Percentiles rank a stretch among this genome's conserved stretches.
Conservation (phyloP, 306 rosid genomes). For the Cajanus cajan region DNA sequence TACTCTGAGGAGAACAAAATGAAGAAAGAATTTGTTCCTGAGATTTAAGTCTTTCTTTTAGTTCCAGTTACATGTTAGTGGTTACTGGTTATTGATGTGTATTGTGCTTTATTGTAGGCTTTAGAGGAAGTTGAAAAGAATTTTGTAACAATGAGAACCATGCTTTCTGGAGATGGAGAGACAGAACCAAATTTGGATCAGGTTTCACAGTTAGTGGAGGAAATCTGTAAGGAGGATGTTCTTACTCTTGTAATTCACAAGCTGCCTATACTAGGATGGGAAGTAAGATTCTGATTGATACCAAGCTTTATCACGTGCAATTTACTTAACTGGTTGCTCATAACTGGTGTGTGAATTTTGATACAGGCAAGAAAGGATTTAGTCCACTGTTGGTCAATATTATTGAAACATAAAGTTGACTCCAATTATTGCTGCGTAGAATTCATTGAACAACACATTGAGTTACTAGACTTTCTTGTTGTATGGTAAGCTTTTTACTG, state of each 20-base stretch:
- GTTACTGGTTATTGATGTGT: constrained; percentile 26
- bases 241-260: constrained; percentile 75
- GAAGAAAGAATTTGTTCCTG: neutral
- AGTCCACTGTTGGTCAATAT: constrained; percentile 77
- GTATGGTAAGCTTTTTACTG: constrained; percentile 63
- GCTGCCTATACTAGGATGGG: constrained; percentile 87
- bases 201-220: constrained; percentile 68
- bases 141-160: constrained; percentile 69
- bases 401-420: constrained; percentile 82
- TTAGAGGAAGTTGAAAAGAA: constrained; percentile 94
- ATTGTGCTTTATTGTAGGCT: constrained; percentile 52
- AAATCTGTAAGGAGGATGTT: constrained; percentile 84
- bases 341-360: constrained; percentile 40
- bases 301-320: neutral
- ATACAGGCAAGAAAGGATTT: constrained; percentile 93
- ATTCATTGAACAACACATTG: constrained; percentile 75
- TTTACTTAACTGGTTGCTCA: constrained; percentile 30
- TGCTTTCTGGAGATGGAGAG: constrained; percentile 91
- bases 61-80: constrained; percentile 5
- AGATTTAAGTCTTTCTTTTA: neutral
- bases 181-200: constrained; percentile 80
- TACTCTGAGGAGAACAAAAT: neutral
- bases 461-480: constrained; percentile 80
- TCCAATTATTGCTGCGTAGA: constrained; percentile 64
- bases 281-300: constrained; percentile 61